Conservation (phyloP, 768 basidiomycete species). For the Rhodotorula kratochvilovae region DNA sequence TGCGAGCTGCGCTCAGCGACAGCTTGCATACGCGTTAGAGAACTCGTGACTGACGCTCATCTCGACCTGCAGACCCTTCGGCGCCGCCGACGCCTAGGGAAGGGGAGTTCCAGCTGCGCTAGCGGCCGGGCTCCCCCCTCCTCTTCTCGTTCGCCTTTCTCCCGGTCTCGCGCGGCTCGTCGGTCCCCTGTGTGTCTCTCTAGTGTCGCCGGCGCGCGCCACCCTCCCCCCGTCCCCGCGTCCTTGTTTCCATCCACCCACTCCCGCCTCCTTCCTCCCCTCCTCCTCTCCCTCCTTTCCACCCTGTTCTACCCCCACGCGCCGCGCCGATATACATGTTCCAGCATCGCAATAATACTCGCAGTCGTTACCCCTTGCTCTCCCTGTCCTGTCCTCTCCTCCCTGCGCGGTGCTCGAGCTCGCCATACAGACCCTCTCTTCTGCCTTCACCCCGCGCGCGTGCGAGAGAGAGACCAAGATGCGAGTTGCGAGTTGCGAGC, state of each 20-base stretch:
- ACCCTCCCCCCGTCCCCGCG: background rate
- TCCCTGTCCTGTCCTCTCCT: too few relatives aligned
- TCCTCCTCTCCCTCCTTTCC: background rate
- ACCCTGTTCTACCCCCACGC: background rate
- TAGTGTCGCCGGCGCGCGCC: background rate
- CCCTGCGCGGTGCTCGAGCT: too few relatives aligned
- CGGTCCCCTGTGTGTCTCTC: background rate
- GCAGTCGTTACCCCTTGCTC: background rate
- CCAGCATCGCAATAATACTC: background rate
- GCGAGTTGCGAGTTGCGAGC: background rate
- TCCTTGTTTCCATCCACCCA: background rate
- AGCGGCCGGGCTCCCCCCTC: background rate
- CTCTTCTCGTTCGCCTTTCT: background rate
- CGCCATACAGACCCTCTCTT: background rate
- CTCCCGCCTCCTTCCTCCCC: too few relatives aligned
- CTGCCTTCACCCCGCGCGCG: too few relatives aligned
- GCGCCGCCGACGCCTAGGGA: slow-evolving; percentile 24
- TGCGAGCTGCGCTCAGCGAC: background rate
- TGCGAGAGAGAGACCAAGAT: background rate
- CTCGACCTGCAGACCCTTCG: slow-evolving; percentile 19
- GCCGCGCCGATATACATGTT: background rate
- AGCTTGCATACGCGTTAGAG: background rate
- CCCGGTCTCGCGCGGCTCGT: background rate
- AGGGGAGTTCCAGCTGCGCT: background rate
- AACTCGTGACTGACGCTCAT: background rate